Conservation (phyloP, 495 filamentous ascomycete species). For the Xylaria telfairii region DNA sequence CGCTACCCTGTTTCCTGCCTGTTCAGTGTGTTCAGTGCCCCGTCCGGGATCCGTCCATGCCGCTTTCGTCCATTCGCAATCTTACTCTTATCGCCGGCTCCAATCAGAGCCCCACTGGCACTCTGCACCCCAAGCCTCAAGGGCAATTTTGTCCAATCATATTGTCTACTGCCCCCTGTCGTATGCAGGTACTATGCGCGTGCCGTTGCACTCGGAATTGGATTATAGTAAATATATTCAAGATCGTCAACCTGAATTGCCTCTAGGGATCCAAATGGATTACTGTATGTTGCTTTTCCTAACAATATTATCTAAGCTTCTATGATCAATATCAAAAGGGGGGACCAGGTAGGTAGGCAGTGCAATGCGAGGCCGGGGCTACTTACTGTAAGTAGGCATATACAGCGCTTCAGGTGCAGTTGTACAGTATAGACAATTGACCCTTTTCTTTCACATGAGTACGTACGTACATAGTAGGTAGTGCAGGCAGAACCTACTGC, state of each 20-base stretch:
- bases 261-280: neutral
- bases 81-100: slow-evolving; percentile 25
- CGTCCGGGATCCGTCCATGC: too few relatives aligned
- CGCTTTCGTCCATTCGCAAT: slow-evolving; percentile 21
- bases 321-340: neutral
- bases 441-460: neutral
- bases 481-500: too few relatives aligned
- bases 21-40: too few relatives aligned
- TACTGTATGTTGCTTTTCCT: neutral
- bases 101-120: too few relatives aligned
- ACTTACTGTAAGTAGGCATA: too few relatives aligned
- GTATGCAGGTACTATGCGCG: slow-evolving; percentile 21
- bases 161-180: neutral
- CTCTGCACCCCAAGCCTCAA: neutral
- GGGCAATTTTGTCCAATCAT: neutral
- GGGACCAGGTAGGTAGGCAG: neutral
- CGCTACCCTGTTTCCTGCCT: neutral
- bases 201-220: neutral
- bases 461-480: too few relatives aligned
- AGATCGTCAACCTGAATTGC: neutral
- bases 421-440: too few relatives aligned
- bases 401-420: too few relatives aligned
- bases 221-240: neutral
- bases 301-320: neutral
- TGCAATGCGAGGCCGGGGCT: neutral